Percentiles rank a stretch among this genome's conserved stretches.
Conservation (phyloP, 2,329 filamentous ascomycete genomes). For the Aspergillus sclerotialis region DNA sequence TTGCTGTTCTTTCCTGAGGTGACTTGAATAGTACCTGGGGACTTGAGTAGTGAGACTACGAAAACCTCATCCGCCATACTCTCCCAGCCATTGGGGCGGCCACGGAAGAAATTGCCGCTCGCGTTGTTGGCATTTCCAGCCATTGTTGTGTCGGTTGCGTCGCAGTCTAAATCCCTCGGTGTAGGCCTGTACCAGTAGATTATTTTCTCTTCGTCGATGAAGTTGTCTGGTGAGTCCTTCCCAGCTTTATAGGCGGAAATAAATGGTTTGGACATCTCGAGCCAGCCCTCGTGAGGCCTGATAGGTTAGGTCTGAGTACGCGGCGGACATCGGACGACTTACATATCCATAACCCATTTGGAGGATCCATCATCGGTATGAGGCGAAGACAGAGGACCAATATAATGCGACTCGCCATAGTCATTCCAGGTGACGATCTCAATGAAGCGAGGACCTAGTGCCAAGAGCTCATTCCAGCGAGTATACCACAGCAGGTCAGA, state of each 20-base stretch:
- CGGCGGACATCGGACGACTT: too few relatives aligned
- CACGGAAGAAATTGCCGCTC: conserved; percentile 47
- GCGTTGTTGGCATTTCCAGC: conserved; percentile 35
- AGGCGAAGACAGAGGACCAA: conserved; percentile 41
- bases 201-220: conserved; percentile 44
- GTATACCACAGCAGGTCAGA: conserved; percentile 40
- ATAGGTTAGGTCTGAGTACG: too few relatives aligned
- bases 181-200: conserved; percentile 53
- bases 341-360: conserved; percentile 47
- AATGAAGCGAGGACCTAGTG: conserved; percentile 42
- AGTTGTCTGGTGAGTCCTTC: conserved; percentile 22
- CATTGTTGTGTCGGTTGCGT: conserved; percentile 47
- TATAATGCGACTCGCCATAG: conserved; percentile 51
- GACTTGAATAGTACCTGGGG: conserved; percentile 39
- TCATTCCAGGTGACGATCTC: conserved; percentile 46
- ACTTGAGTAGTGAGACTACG: conserved; percentile 45
- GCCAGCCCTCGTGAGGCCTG: conserved; percentile 47
- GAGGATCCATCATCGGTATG: conserved; percentile 34
- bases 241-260: conserved; percentile 49
- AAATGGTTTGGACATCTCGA: conserved; percentile 48
- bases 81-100: conserved; percentile 46
- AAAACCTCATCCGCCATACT: conserved; percentile 46
- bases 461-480: conserved; percentile 37
- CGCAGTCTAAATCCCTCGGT: conserved; percentile 41
- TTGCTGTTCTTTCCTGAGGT: conserved; percentile 39